phyloP scores from a whole-genome alignment of 768 basidiomycete genomes.

The Kwoniella heveanensis region DNA sequence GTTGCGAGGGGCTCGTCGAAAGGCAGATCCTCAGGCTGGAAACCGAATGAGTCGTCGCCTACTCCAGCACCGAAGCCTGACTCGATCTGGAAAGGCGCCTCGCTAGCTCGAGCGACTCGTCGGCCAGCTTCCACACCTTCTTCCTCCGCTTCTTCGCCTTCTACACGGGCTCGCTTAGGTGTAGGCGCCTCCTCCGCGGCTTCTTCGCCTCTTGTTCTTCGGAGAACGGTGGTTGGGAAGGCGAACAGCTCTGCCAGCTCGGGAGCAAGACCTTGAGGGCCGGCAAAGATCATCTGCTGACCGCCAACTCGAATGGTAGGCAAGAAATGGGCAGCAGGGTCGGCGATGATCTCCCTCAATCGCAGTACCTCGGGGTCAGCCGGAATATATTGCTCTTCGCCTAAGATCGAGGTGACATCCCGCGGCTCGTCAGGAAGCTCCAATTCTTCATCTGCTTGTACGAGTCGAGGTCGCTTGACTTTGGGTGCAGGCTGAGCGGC shows the following conservation, averaged over 20 bases:
- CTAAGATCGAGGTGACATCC: conserved; percentile 66
- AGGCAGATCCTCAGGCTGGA: conserved; percentile 13
- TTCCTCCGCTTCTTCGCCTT: conserved; percentile 60
- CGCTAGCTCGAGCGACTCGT: conserved; percentile 61
- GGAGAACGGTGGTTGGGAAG: conserved; percentile 68
- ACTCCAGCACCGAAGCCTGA: conserved; percentile 61
- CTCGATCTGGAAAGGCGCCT: conserved; percentile 61
- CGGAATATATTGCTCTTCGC: conserved; percentile 77
- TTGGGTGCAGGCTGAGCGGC: conserved; percentile 56
- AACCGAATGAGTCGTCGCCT: conserved; percentile 61
- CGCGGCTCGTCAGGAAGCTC: conserved; percentile 66
- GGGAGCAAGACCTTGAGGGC: conserved; percentile 69
- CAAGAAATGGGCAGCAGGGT: conserved; percentile 81
- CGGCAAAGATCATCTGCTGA: conserved; percentile 68
- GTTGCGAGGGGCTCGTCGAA: conserved; percentile 10
- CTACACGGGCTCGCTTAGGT: conserved; percentile 60
- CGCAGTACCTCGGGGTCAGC: conserved; percentile 81
- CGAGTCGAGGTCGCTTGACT: conserved; percentile 66
- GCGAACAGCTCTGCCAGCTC: conserved; percentile 83
- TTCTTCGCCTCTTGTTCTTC: conserved; percentile 64
- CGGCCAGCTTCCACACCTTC: conserved; percentile 73
- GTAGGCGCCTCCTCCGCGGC: conserved; percentile 39
- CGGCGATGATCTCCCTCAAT: conserved; percentile 78
- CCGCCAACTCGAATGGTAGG: conserved; percentile 77
- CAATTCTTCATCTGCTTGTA: conserved; percentile 75